Evolutionary conservation across 345 rosid species (phyloP).

Genomic region (Reutealis trisperma): DNA sequence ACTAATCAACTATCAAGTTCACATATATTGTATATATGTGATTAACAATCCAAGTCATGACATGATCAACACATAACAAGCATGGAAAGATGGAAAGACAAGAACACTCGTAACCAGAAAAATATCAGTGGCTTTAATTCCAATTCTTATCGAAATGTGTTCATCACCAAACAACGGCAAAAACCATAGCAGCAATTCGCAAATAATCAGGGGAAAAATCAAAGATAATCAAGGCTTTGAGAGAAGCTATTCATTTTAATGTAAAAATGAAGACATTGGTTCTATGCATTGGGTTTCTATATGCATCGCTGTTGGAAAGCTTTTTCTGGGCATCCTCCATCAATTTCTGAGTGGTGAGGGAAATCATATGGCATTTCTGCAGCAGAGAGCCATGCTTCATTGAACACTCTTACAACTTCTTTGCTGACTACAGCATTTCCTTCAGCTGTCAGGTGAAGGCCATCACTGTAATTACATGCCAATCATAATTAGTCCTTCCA

Average conservation of each 20-base stretch:
- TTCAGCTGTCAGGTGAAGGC: slow-evolving; percentile 74
- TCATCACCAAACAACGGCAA: neutral
- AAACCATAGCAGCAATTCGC: neutral
- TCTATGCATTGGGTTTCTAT: slow-evolving; percentile 24
- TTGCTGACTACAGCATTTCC: slow-evolving; percentile 70
- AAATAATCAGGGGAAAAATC: neutral
- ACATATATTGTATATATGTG: too few species aligned
- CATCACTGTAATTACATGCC: slow-evolving; percentile 60
- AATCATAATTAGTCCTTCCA: neutral
- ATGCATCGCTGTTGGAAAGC: slow-evolving; percentile 57
- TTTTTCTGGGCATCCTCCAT: slow-evolving; percentile 60
- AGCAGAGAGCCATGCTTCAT: slow-evolving; percentile 69
- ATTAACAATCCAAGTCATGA: neutral
- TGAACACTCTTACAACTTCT: slow-evolving; percentile 57
- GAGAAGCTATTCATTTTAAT: neutral
- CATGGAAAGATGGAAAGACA: neutral
- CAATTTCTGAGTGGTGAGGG: slow-evolving; percentile 72
- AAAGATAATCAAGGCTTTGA: neutral
- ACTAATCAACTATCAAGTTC: too few species aligned
- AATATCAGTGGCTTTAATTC: neutral
- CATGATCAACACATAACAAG: neutral
- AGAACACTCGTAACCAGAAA: neutral
- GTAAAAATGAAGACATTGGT: neutral
- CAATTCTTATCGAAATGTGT: neutral
- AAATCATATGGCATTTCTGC: slow-evolving; percentile 79